phyloP scores from a whole-genome alignment of 306 rosid genomes.

The Vigna nakashimae region DNA sequence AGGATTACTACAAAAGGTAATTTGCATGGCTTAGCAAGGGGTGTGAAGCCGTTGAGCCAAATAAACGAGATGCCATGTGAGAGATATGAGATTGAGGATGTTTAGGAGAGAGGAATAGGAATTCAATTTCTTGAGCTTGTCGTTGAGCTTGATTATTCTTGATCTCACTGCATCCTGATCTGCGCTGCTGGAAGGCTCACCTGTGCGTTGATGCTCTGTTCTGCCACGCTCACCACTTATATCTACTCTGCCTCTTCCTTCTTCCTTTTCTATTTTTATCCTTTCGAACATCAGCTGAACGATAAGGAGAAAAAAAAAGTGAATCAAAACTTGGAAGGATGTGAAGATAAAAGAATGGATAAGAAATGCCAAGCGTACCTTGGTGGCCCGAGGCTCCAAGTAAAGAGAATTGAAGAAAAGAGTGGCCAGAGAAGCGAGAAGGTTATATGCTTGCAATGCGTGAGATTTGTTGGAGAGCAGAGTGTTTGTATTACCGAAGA shows the following conservation, averaged over 20 bases:
- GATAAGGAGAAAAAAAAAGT: neutral
- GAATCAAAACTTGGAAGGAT: no score
- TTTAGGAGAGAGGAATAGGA: conserved; percentile 65
- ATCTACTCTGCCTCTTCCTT: conserved; percentile 70
- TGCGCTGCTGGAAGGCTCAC: conserved; percentile 13
- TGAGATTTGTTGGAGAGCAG: conserved; percentile 17
- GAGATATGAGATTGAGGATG: conserved; percentile 64
- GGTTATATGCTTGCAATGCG: conserved; percentile 55
- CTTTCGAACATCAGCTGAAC: conserved; percentile 77
- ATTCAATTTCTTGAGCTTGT: conserved; percentile 72
- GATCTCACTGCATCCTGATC: conserved; percentile 46
- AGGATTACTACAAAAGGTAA: neutral
- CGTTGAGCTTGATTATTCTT: conserved; percentile 47
- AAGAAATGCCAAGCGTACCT: conserved; percentile 47
- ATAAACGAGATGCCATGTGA: conserved; percentile 74
- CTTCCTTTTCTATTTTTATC: conserved; percentile 76
- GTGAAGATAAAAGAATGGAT: no score
- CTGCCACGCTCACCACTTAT: neutral
- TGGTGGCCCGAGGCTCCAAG: conserved; percentile 87
- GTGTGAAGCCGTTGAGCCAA: conserved; percentile 52
- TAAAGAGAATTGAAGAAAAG: conserved; percentile 58
- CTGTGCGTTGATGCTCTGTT: neutral
- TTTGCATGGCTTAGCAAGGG: neutral
- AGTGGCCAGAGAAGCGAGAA: conserved; percentile 53
- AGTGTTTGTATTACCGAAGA: conserved; percentile 43